Base-by-base conservation (phyloP, 2,329 filamentous ascomycete species). In the Cercospora zeae-maydis region DNA sequence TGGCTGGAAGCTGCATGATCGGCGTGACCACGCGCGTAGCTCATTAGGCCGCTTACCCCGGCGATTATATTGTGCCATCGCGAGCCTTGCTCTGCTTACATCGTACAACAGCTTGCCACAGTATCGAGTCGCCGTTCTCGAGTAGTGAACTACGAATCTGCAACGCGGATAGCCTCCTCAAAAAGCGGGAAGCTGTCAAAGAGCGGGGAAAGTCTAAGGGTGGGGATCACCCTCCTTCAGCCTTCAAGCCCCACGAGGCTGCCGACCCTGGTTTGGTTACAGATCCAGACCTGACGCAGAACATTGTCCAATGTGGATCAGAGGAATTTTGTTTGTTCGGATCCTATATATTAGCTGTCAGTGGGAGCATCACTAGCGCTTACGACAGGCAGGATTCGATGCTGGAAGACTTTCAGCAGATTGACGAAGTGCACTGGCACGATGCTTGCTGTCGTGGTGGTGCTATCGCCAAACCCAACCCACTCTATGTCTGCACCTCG, bases 401-500 rank as follows among this genome's bases (percentile, higher is more conserved):
- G 31, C 4, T 52, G 39, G 49, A 71, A 69, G 4, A 49, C 45
- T 16, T 59, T 2, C 14, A 72, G 56, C 13, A 72, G 52, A 36
- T 65, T 60, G 11, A 52, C 53, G 6, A 71, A 57, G 59, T 71
- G 70, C 21, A 52, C 45, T 31, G 59, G 63, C 33, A 68, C 37
- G 14, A 19, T 31, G 16, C 14, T 6, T 14, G 49, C 30, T 30
- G 37, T 24, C 4, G 21, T 6, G 7, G n/a, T 27, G 9, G 53
- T 31, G 8, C 53, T 59, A n/a, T 59, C 58, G 19, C 66, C 63
- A 33, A 49, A 63, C 6, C 66, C 69, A 19, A 71, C 69, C 93
- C 93, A 99, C 78, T 99, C 95, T 10, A 97, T 85, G 37, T 82
- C 81, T 30, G 89, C 88, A 14, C 79, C 81, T 19, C 91, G 84